Evolutionary conservation across 352 stramenopile species (phyloP).

Genomic region (Plasmopara halstedii): DNA sequence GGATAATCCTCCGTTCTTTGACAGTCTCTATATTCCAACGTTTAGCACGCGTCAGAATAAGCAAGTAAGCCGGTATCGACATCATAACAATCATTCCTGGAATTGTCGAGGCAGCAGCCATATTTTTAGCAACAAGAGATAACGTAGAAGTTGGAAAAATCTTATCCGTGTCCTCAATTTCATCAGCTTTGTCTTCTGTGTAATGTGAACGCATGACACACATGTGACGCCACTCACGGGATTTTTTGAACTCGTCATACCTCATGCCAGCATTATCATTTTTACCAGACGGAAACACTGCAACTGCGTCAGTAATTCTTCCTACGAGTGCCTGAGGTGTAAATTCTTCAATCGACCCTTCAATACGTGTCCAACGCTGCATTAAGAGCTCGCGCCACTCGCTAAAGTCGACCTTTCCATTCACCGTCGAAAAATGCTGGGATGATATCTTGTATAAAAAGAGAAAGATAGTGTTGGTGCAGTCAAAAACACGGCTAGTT

Average conservation of each 20-base stretch:
- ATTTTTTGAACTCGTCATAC: slow-evolving; percentile 12
- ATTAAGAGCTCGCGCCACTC: slow-evolving; percentile 57
- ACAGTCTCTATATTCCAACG: slow-evolving; percentile 20
- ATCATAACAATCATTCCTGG: slow-evolving; percentile 13
- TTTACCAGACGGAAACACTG: slow-evolving; percentile 15
- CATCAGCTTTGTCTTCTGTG: not conserved
- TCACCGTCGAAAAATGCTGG: slow-evolving; percentile 4
- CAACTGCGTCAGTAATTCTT: slow-evolving; percentile 36
- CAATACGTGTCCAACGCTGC: slow-evolving; percentile 31
- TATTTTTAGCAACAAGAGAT: slow-evolving; percentile 9
- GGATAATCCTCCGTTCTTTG: slow-evolving; percentile 17
- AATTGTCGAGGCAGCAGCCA: slow-evolving; percentile 9
- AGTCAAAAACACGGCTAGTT: slow-evolving; percentile 36
- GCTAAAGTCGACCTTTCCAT: not conserved
- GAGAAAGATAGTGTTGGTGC: slow-evolving; percentile 44
- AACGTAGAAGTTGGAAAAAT: slow-evolving; percentile 2
- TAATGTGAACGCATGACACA: slow-evolving; percentile 16
- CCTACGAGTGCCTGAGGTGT: slow-evolving; percentile 63
- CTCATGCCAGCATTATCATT: slow-evolving; percentile 3
- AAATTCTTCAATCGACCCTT: slow-evolving; percentile 39
- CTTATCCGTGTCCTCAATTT: not conserved
- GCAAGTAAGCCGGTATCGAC: slow-evolving; percentile 16
- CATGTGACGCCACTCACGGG: slow-evolving; percentile 23
- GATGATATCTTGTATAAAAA: slow-evolving; percentile 43
- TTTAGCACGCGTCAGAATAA: slow-evolving; percentile 20